phyloP scores from a whole-genome alignment of 2,329 filamentous ascomycete genomes.

The Talaromyces rugulosus region DNA sequence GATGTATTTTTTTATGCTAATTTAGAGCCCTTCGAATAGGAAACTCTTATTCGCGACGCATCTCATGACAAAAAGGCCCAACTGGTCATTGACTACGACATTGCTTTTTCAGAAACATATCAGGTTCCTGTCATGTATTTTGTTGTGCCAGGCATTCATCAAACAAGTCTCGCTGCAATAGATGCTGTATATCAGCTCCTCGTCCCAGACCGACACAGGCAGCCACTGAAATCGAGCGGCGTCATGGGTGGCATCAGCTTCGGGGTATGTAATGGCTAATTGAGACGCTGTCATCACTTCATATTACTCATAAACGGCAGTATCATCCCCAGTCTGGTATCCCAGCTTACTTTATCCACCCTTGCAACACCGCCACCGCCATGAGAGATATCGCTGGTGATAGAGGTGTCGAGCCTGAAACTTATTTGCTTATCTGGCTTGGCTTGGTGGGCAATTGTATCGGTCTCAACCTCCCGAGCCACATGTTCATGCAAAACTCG shows the following conservation, averaged over 20 bases:
- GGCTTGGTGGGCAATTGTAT: conserved; percentile 80
- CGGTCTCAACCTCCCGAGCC: conserved; percentile 70
- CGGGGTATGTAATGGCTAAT: conserved; percentile 51
- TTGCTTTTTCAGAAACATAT: conserved; percentile 72
- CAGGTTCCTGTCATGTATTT: conserved; percentile 74
- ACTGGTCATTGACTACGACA: conserved; percentile 63
- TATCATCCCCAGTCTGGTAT: conserved; percentile 77
- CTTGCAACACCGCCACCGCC: conserved; percentile 80
- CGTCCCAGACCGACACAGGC: conserved; percentile 63
- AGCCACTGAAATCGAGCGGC: conserved; percentile 57
- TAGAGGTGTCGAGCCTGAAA: conserved; percentile 41
- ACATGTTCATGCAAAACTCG: conserved; percentile 45
- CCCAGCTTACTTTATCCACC: conserved; percentile 87
- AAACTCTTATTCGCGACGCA: conserved; percentile 36
- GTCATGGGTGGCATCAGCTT: conserved; percentile 70
- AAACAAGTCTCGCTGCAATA: conserved; percentile 55
- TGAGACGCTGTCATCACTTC: conserved; percentile 9
- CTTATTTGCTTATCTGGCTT: conserved; percentile 84
- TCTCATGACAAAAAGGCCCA: conserved; percentile 25
- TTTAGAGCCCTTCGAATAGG: conserved; percentile 23
- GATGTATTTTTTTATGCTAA: conserved; percentile 1
- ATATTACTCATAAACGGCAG: conserved; percentile 46
- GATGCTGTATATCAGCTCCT: conserved; percentile 68
- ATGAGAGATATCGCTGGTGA: conserved; percentile 60
- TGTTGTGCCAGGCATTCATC: conserved; percentile 56